Base-by-base conservation (phyloP, 768 basidiomycete species). In the Exsudoporus frostii region DNA sequence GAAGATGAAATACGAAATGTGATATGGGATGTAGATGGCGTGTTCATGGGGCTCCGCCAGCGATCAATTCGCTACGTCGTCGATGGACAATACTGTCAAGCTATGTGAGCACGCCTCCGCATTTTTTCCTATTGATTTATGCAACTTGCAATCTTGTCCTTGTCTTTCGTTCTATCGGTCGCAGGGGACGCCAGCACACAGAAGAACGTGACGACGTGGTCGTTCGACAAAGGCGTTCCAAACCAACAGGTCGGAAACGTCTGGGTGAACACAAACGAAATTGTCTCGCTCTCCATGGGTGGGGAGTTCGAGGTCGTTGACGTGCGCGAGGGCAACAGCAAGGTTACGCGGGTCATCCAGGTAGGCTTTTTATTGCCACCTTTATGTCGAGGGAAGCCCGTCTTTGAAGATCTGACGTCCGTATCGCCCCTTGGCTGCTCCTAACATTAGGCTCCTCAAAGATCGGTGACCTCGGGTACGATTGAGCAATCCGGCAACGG, bases 241-340 rank as follows among this genome's bases (percentile, higher is more conserved):
- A 72, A 88, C 59, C 95, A 98, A 65, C 95, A 98, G 74, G 77
- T 90, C 25, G 95, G 95, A 27, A 89, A 88, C 58, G 81, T 83
- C n/a, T 97, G 92, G 91, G 85, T 77, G 48, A 82, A 80, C 38
- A 74, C 80, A 30, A 77, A 77, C 48, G 79, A 83, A 52, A 82
- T 97, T 48, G 84, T 92, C 34, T 94, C 92, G 5, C 73, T 98
- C 25, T 93, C 92, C 0, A 72, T 96, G 59, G 84, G 82, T 0
- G 93, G 95, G 14, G 80, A 84, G 50, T 75, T 98, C 50, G 91
- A 88, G 61, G 66, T 96, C 15, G 83, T 96, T 65, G 95, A 98
- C 67, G 79, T 81, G 24, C 79, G 93, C 40, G 62, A 60, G 32
- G 74, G 74, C 9, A 80, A 79, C 1, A 77, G 79, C 52, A 83